These are phyloP conservation scores for Tetratostichococcus sp. DNA, from an alignment of 139 green algal species.

Conservation along the genomic window DNA sequence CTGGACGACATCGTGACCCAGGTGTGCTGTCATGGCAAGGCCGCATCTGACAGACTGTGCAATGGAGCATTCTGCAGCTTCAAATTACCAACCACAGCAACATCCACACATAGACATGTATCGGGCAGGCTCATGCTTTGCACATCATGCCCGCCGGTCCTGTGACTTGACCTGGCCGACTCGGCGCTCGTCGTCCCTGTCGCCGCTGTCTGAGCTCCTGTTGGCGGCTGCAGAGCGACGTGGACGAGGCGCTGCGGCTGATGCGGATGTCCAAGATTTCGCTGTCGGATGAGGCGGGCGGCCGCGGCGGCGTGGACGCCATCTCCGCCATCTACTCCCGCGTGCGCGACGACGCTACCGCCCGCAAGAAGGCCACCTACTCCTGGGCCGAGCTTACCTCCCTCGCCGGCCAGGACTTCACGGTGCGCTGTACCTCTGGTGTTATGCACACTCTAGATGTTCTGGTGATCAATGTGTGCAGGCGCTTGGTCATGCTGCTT, in stretches of 20 bases:
- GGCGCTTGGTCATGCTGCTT: no score
- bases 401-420: conserved; percentile 12
- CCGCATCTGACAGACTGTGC: no score
- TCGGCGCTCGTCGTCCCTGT: no score
- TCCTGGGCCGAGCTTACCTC: conserved; percentile 42
- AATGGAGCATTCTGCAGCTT: no score
- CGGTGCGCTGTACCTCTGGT: background rate
- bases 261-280: conserved; percentile 89
- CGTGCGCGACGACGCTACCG: conserved; percentile 38
- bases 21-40: conserved; percentile 7
- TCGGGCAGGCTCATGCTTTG: no score
- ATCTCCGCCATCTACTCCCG: conserved; percentile 36
- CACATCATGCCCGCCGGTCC: no score
- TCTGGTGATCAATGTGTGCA: no score
- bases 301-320: conserved; percentile 24
- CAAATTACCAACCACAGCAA: no score
- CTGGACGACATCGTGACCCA: conserved; percentile 57
- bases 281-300: conserved; percentile 45
- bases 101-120: no score
- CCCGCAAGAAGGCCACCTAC: conserved; percentile 20
- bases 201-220: no score
- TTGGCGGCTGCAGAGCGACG: conserved; percentile 59
- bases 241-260: conserved; percentile 92
- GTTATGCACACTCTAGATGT: no score
- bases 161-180: no score